A percentile compares a stretch with the other conserved stretches of the same genome.
These are phyloP conservation scores for Trichosporon faecale DNA, from an alignment of 1,284 basidiomycete species.

Conservation along the genomic window DNA sequence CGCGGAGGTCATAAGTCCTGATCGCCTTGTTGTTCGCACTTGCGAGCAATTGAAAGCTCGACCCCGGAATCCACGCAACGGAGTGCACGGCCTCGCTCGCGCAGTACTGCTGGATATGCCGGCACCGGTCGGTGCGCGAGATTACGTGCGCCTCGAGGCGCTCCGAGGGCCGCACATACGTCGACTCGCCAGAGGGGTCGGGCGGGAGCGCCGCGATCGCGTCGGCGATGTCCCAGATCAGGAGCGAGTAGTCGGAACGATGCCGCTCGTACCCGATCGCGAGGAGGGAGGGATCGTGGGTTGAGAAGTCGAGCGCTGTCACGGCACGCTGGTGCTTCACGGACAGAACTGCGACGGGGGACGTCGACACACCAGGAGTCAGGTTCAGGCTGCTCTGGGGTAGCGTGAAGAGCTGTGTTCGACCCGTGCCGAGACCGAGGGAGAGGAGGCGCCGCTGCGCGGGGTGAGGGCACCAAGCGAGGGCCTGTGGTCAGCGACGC, in stretches of 20 bases:
- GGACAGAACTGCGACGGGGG: constrained; percentile 31
- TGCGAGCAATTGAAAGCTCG: constrained; percentile 34
- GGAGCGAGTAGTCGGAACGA: constrained; percentile 46
- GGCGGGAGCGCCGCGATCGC: constrained; percentile 28
- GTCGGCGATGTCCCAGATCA: constrained; percentile 50
- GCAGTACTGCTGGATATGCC: constrained; percentile 50
- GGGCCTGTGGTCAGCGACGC: constrained; percentile 28
- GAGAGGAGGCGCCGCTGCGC: constrained; percentile 40
- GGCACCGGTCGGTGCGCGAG: constrained; percentile 16
- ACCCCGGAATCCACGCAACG: constrained; percentile 32
- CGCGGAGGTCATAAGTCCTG: constrained; percentile 43
- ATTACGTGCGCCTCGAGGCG: constrained; percentile 19
- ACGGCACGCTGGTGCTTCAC: constrained; percentile 45
- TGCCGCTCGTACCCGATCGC: constrained; percentile 48
- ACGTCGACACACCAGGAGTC: constrained; percentile 14
- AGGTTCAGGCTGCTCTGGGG: constrained; percentile 39
- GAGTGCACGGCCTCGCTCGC: constrained; percentile 45
- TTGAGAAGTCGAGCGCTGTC: constrained; percentile 44
- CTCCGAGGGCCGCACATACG: constrained; percentile 14
- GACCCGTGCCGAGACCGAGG: constrained; percentile 39
- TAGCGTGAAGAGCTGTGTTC: constrained; percentile 37
- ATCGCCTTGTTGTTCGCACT: constrained; percentile 42
- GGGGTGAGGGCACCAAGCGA: constrained; percentile 45
- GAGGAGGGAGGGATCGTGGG: constrained; percentile 42
- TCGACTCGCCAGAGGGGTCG: constrained; percentile 19